Evolutionary conservation across 768 basidiomycete genomes (phyloP).

Genomic region (Kwoniella pini): DNA sequence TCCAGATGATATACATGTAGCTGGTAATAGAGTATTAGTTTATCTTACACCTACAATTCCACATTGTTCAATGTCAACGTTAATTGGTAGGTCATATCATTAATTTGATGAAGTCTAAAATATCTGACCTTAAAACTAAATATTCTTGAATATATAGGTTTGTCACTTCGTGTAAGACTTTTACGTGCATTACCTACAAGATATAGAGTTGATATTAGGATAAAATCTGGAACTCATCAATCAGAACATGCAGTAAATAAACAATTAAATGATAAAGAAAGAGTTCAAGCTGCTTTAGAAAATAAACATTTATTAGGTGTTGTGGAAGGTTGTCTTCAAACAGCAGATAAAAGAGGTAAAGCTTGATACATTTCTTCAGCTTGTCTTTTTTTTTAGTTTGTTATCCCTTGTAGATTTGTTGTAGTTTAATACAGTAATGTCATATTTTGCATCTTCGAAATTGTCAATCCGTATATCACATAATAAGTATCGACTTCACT

Average conservation of each 20-base stretch:
- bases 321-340: conserved; percentile 73
- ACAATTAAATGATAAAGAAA: conserved; percentile 97
- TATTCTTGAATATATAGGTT: conserved; percentile 61
- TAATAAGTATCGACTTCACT: no score
- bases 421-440: no score
- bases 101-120: not conserved
- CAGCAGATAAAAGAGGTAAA: conserved; percentile 56
- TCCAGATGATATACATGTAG: conserved; percentile 72
- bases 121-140: not conserved
- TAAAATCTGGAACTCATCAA: conserved; percentile 94
- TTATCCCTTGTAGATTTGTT: no score
- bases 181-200: conserved; percentile 84
- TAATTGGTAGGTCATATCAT: conserved; percentile 71
- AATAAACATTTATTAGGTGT: conserved; percentile 82
- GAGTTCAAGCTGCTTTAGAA: conserved; percentile 94
- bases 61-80: conserved; percentile 94
- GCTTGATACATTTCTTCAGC: no score
- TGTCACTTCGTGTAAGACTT: conserved; percentile 92
- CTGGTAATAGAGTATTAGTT: conserved; percentile 67
- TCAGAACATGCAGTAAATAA: conserved; percentile 96
- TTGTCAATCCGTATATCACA: no score
- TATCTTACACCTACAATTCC: conserved; percentile 98
- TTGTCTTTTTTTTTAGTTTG: no score
- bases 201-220: conserved; percentile 89
- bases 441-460: no score